Base-by-base conservation (phyloP, 2,329 filamentous ascomycete species). In the Phialocephala sp. region DNA sequence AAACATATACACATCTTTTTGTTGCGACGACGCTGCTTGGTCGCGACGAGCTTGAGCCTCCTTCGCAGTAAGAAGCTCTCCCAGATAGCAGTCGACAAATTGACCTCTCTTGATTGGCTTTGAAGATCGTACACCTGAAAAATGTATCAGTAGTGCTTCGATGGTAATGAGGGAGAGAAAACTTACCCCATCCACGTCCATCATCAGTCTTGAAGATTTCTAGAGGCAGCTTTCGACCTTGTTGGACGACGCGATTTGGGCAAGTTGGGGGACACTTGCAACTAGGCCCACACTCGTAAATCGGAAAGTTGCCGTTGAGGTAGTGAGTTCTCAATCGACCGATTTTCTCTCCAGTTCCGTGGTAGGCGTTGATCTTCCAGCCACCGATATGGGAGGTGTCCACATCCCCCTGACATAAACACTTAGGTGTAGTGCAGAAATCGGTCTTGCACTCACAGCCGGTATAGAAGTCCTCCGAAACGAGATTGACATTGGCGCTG, bases 1-100 rank as follows among this genome's bases (percentile, higher is more conserved):
- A 76, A 94, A 95, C 1, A 95, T 83, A 71, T 95, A 95, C 0
- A 91, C 87, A 24, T 91, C 88, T 72, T 94, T 94, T n/a, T 83
- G 82, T 65, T 86, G 82, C 0, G 84, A 84, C 2, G 85, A 78
- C 36, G 81, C 80, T 1, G 87, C 84, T 0, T 80, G 78, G 1
- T 80, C 79, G 8, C 91, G 89, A 2, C 92, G 87, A 1, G 81
- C 80, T 18, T 88, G 83, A 0, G 92, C 91, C 77, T 94, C 88
- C 1, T 77, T 71, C 0, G 83, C 80, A 1, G 87, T 89, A 71
- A 91, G 88, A 64, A 91, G 81, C 75, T 91, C 88, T 14, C 92
- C 92, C 8, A 93, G 83, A 73, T 95, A 96, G 8, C 85, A 86
- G 74, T 94, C 92, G 47, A 96, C 87, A 72, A 93, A 95, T 70